These are phyloP conservation scores for Dendrobium catenatum DNA, from an alignment of 106 monocot species.

Conservation along the genomic window DNA sequence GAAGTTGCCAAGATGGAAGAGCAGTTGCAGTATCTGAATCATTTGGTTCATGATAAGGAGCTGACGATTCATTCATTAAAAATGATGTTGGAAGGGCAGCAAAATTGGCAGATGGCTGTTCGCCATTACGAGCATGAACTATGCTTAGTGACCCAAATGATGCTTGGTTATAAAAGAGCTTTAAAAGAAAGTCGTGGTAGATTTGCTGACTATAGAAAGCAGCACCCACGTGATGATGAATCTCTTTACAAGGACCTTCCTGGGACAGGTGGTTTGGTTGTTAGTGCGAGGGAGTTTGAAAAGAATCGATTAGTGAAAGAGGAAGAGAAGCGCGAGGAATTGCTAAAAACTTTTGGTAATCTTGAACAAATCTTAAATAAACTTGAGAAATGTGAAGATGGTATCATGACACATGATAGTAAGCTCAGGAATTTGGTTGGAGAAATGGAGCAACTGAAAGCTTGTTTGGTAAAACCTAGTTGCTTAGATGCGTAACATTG, in stretches of 20 bases:
- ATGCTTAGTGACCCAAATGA: conserved; percentile 41
- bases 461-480: conserved; percentile 11
- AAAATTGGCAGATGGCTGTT: conserved; percentile 43
- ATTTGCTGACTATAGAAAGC: conserved; percentile 69
- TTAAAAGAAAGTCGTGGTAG: conserved; percentile 40
- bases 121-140: conserved; percentile 62
- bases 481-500: background rate
- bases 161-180: conserved; percentile 61
- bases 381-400: conserved; percentile 25
- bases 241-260: conserved; percentile 63
- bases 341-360: conserved; percentile 30
- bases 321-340: conserved; percentile 34
- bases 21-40: conserved; percentile 42
- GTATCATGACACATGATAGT: conserved; percentile 7
- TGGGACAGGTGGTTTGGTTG: conserved; percentile 57
- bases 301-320: conserved; percentile 33
- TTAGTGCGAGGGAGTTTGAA: conserved; percentile 62
- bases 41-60: conserved; percentile 57
- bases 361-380: conserved; percentile 35
- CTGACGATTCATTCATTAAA: conserved; percentile 47
- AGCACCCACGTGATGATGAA: conserved; percentile 45
- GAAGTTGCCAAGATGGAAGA: conserved; percentile 41
- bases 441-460: conserved; percentile 29
- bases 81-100: conserved; percentile 46
- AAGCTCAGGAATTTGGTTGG: conserved; percentile 25